phyloP scores from a whole-genome alignment of 2,329 filamentous ascomycete species.

The Cordyceps cateniannulata region DNA sequence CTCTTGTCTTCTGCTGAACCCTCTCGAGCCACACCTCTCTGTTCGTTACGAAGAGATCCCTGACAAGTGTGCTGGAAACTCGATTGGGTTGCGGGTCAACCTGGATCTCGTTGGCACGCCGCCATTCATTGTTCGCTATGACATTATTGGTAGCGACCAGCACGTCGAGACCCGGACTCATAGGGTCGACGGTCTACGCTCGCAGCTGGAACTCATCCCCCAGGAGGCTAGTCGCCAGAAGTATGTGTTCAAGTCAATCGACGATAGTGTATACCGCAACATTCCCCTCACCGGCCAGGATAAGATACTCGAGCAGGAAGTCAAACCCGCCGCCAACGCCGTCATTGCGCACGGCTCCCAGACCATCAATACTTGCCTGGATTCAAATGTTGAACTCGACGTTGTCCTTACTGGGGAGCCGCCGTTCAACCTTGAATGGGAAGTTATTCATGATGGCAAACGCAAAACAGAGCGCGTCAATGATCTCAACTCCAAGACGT shows the following conservation, averaged over 20 bases:
- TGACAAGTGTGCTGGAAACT: constrained; percentile 91
- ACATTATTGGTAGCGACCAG: constrained; percentile 54
- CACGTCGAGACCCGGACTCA: constrained; percentile 49
- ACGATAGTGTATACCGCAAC: constrained; percentile 72
- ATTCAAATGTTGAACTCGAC: constrained; percentile 69
- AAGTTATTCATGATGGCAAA: constrained; percentile 83
- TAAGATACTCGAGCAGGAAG: constrained; percentile 72
- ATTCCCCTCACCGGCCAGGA: constrained; percentile 55
- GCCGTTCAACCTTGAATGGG: constrained; percentile 87
- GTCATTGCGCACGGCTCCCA: constrained; percentile 52
- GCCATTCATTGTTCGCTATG: constrained; percentile 79
- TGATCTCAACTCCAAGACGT: constrained; percentile 54
- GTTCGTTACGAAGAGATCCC: constrained; percentile 75
- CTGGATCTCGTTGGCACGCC: constrained; percentile 88
- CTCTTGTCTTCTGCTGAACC: constrained; percentile 88
- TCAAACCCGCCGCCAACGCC: constrained; percentile 87
- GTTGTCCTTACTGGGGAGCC: constrained; percentile 73
- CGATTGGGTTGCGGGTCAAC: constrained; percentile 82
- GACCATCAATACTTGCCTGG: constrained; percentile 68
- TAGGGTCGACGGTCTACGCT: constrained; percentile 62
- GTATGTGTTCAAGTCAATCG: constrained; percentile 76
- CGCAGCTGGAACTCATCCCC: constrained; percentile 80
- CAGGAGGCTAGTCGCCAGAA: constrained; percentile 75
- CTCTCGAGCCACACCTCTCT: constrained; percentile 73
- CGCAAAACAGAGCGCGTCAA: constrained; percentile 62